Base-by-base conservation (phyloP, 768 basidiomycete genomes). In the Hysterangium stoloniferum region DNA sequence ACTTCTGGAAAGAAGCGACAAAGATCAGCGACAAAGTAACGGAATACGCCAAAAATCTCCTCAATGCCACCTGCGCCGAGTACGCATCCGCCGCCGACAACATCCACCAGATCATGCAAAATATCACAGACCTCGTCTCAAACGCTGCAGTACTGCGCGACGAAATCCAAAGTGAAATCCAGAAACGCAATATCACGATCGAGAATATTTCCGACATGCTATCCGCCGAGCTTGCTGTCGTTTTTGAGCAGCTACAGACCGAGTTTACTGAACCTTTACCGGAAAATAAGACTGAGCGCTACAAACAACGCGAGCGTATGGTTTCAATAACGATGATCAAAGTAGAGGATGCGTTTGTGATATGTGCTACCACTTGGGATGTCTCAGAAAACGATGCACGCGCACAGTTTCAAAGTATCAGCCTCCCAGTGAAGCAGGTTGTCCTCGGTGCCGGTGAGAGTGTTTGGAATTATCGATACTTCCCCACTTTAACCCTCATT, bases 201-300 rank as follows among this genome's bases (percentile, higher is more conserved):
- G 22, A 45, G 7, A 57, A 60, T 15, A 27, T 69, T 3, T 57
- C 57, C 11, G 37, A 48, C 11, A 53, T 58, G 12, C 44, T 66
- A 24, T 54, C 54, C 13, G 43, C 44, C 3, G 41, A 17, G 6
- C 48, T 58, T n/a, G 15, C 22, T 25, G 17, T 15, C 9, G 48
- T 70, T 20, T 49, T 64, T 31, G 58, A 57, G 3, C 63, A 67
- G 41, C 48, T 66, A 7, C 22, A 57, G 42, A 35, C 34, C 3
- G 43, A 32, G 38, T 66, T 73, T 45, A 58, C 64, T 2, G 52
- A 63, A 1, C 64, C 68, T 4, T 24, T 38, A 7, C 37, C 37
- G 37, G 37, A 15, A 8, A 57, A 66, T 27, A 32, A 64, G 27
- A 64, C 66, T 6, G 62, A 65, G 4, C 48, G 57, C 13, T 66